These are phyloP conservation scores for Zalaria obscura DNA, from an alignment of 2,329 filamentous ascomycete species.

Conservation along the genomic window DNA sequence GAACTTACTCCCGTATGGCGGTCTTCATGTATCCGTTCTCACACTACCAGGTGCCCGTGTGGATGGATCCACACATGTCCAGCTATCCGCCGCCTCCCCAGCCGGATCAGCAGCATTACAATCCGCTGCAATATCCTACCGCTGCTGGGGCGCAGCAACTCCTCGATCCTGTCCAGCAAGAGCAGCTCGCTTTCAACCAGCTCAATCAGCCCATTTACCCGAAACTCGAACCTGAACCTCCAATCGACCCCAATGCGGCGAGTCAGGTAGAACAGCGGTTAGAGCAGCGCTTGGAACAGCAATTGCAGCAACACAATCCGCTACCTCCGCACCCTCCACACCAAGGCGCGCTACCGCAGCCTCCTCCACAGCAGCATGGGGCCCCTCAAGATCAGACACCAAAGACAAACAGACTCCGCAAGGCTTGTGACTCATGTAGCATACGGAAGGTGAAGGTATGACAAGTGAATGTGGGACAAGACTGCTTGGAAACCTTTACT, in stretches of 20 bases:
- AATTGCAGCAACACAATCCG: constrained; percentile 3
- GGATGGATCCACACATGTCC: constrained; percentile 15
- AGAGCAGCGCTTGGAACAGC: constrained; percentile 7
- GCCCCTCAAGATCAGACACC: constrained; percentile 4
- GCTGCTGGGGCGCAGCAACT: constrained; percentile 16
- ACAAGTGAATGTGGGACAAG: not conserved
- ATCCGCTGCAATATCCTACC: constrained; percentile 15
- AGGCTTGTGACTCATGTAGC: constrained; percentile 25
- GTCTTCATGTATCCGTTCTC: not conserved
- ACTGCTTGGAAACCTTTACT: not conserved
- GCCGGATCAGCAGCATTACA: constrained; percentile 21
- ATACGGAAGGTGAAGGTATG: constrained; percentile 25
- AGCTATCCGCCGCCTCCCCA: constrained; percentile 20
- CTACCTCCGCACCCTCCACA: constrained; percentile 3
- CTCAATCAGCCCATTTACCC: constrained; percentile 19
- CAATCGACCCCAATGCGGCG: constrained; percentile 7
- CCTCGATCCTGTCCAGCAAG: constrained; percentile 17
- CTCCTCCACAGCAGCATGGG: constrained; percentile 6
- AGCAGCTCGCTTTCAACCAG: constrained; percentile 17
- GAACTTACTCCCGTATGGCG: not conserved
- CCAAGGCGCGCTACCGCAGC: constrained; percentile 6
- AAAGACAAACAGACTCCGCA: constrained; percentile 23
- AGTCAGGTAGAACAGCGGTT: constrained; percentile 12
- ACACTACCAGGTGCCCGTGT: not conserved
- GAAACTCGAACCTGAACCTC: constrained; percentile 16